Base-by-base conservation (phyloP, 805 yeast species). In the Starmerella bombicola region DNA sequence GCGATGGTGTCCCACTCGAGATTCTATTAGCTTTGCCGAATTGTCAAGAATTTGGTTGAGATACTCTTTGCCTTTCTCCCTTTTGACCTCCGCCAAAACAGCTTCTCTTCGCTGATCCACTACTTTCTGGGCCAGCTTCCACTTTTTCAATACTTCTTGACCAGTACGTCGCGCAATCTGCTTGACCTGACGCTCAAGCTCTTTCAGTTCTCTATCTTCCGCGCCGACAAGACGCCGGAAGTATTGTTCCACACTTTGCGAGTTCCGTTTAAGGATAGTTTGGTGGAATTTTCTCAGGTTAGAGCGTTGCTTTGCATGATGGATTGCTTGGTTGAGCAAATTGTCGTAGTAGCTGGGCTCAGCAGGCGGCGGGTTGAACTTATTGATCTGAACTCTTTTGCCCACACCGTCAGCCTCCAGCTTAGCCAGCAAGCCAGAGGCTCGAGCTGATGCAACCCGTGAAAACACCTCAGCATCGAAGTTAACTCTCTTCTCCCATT, bases 141-240 rank as follows among this genome's bases (percentile, higher is more conserved):
- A 91, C 54, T 91, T 76, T 57, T 78, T 84, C 60, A 79, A 79
- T 9, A 91, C 95, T 33, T 85, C 84, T 52, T 74, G 78, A 1
- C 81, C 80, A 0, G 93, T 80, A 36, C 77, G 70, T 51, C 83
- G 73, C n/a, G 95, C 93, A 25, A 88, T 58, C 44, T 71, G 73
- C 42, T 70, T 66, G 43, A 80, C 66, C 39, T 75, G 73, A 51
- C 73, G 79, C 51, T 85, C 93, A 51, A 76, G 73, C 43, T 80
- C 93, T 49, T 77, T 77, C 18, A 70, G 70, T 43, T 75, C 73
- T 43, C 93, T 72, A 50, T 88, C 97, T 49, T 81, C 83, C 33
- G 93, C 94, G 43, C 94, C 95, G 0, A 79, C 76, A 36, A 81
- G 70, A 57, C 86, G 77, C 51, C 80, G 80, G 66, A 84, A 88